Base-by-base conservation (phyloP, 495 filamentous ascomycete genomes). In the Hyphodiscus hymeniophilus region DNA sequence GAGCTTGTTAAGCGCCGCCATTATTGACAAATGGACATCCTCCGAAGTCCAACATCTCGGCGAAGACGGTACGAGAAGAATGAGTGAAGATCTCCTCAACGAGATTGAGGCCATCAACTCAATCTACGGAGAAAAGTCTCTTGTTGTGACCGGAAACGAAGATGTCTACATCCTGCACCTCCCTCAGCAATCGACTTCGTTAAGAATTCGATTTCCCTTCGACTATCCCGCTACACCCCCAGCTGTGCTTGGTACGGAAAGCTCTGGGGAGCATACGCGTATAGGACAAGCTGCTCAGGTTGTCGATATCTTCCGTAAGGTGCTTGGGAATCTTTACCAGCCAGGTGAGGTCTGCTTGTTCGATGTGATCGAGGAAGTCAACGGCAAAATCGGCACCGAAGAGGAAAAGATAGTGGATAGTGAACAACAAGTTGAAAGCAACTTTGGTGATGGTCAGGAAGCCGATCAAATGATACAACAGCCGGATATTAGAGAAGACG, bases 51-150 rank as follows among this genome's bases (percentile, higher is more conserved):
- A 30, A 17, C 26, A 13, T 7, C 10, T 4, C 35, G 6, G 16
- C 23, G 12, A 16, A 3, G 18, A 39, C 51, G 6, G 11, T 1
- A n/a, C 26, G 26, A 28, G 26, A 12, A 64, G 54, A 48, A 86
- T 84, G 81, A 81, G 77, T 45, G 69, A 89, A 71, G 87, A 91
- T 28, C 79, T 95, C 18, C 61, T 60, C 32, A 87, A 96, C 66
- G 92, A 98, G 66, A 69, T 91, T 13, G 82, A 84, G 58, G 88
- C 87, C 41, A 86, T 98, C 52, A 95, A 92, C 63, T 87, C 91
- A 17, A 98, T 98, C 54, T 98, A 94, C 66, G 85, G 82, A 18
- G 74, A 79, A 13, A 66, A 71, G 33, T 85, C 84, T 5, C 66
- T 95, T 18, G 55, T 62, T 6, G 65, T 62, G 13, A 56, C 60